Evolutionary conservation across 1,139 yeast species (phyloP).

Genomic region (Yamadazyma atlantica): DNA sequence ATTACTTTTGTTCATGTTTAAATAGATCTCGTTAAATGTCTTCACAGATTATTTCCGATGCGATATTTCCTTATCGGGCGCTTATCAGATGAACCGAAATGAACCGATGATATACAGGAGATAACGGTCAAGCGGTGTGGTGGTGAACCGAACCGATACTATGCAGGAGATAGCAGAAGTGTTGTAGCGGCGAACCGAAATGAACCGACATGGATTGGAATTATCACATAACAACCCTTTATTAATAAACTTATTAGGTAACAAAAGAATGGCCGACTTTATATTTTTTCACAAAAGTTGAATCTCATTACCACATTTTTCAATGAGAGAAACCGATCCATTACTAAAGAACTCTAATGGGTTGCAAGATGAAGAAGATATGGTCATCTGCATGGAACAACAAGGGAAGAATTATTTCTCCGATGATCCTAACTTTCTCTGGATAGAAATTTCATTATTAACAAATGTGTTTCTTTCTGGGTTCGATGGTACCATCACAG

Average conservation of each 20-base stretch:
- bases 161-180: too few relatives aligned
- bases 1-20: neutral
- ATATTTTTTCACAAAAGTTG: neutral
- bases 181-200: too few relatives aligned
- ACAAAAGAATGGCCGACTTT: too few relatives aligned
- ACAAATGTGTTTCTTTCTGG: conserved; percentile 30
- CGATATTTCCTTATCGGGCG: neutral
- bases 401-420: conserved; percentile 7
- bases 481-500: conserved; percentile 36
- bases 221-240: too few relatives aligned
- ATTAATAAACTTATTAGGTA: too few relatives aligned
- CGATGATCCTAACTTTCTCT: conserved; percentile 12
- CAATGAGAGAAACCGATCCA: neutral
- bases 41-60: neutral
- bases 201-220: too few relatives aligned
- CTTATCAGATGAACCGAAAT: conserved; percentile 1
- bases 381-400: neutral
- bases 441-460: conserved; percentile 24
- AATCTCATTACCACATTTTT: neutral
- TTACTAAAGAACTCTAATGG: neutral
- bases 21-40: neutral
- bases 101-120: neutral
- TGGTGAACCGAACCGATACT: neutral
- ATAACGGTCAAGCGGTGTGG: too few relatives aligned
- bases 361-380: neutral